Conservation (phyloP, 352 stramenopile species). For the Globisporangium cylindrosporum region DNA sequence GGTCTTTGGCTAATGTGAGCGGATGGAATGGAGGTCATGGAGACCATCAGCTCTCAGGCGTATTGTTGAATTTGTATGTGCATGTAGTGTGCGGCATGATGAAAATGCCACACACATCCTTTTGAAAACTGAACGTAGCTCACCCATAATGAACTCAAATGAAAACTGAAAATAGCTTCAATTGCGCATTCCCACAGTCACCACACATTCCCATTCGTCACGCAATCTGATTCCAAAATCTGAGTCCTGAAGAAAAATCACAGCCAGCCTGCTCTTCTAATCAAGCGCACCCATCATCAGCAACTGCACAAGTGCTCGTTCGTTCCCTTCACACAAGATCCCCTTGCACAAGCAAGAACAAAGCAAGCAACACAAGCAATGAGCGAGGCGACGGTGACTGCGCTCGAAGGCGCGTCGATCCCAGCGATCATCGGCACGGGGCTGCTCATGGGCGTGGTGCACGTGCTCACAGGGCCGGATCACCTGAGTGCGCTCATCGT, state of each 20-base stretch:
- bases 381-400: constrained; percentile 14
- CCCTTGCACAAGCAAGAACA: background rate
- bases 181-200: background rate
- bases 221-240: background rate
- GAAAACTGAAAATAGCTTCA: constrained; percentile 1
- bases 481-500: constrained; percentile 87
- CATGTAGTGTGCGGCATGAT: background rate
- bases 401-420: constrained; percentile 39
- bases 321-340: background rate
- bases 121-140: background rate
- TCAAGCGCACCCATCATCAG: background rate
- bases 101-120: background rate
- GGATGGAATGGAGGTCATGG: background rate
- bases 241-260: background rate
- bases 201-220: too few species aligned
- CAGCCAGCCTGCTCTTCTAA: background rate
- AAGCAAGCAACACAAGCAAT: background rate
- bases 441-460: constrained; percentile 42
- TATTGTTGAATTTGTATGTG: background rate
- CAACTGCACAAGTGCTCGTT: background rate
- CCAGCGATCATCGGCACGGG: constrained; percentile 36
- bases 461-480: constrained; percentile 67
- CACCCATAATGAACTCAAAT: background rate
- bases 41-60: too few species aligned
- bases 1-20: background rate